phyloP scores from a whole-genome alignment of 305 asterid species.

The Andrographis paniculata region DNA sequence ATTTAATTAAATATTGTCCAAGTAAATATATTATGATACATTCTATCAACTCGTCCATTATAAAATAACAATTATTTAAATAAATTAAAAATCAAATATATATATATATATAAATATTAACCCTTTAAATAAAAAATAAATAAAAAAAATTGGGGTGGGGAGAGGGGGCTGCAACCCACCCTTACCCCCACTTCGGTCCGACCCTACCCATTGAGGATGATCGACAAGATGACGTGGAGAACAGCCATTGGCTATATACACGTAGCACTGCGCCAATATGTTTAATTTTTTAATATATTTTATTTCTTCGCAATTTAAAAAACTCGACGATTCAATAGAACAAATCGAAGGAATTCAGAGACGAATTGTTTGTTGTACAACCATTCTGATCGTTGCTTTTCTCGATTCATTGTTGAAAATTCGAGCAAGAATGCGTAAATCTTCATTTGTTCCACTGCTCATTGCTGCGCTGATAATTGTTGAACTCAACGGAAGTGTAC shows the following conservation, averaged over 20 bases:
- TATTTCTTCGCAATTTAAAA: neutral
- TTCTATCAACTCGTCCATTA: too few species aligned
- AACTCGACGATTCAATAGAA: neutral
- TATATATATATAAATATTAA: too few species aligned
- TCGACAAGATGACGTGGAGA: constrained; percentile 4
- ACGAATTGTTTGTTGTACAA: neutral
- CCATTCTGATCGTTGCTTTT: too few species aligned
- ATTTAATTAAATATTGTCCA: too few species aligned
- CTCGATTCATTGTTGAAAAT: neutral
- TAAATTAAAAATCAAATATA: too few species aligned
- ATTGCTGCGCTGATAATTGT: constrained; percentile 6
- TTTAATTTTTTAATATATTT: neutral
- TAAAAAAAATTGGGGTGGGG: too few species aligned
- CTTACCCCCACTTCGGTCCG: too few species aligned
- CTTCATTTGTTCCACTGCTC: constrained; percentile 7
- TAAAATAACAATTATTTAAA: too few species aligned
- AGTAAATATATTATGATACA: too few species aligned
- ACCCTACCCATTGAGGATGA: neutral
- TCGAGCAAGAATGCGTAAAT: constrained; percentile 5
- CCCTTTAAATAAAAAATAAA: too few species aligned
- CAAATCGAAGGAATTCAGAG: neutral
- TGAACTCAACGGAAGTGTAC: constrained; percentile 12
- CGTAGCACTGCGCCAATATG: constrained; percentile 6
- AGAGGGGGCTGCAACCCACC: too few species aligned
- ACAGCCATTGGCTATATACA: constrained; percentile 10